Evolutionary conservation across 768 basidiomycete species (phyloP).

Genomic region (Termitomyces eurrhizus): DNA sequence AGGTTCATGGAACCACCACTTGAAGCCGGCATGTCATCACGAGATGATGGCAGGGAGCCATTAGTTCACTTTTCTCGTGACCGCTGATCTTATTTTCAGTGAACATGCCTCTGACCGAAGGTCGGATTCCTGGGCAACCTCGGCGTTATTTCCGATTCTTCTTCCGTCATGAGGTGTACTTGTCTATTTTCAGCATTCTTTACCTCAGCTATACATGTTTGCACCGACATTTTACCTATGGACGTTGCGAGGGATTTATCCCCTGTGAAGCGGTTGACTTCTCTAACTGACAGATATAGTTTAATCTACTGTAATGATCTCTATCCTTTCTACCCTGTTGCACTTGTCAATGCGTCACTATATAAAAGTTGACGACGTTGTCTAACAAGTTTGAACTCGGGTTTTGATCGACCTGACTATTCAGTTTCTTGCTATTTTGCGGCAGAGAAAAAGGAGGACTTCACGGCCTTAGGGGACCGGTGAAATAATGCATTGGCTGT

Average conservation of each 20-base stretch:
- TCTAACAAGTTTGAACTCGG: not conserved
- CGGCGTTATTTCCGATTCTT: constrained; percentile 6
- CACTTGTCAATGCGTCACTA: not conserved
- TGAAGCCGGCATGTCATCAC: constrained; percentile 23
- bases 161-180: constrained; percentile 1
- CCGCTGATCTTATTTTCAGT: constrained; percentile 15
- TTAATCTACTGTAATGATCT: constrained; percentile 4
- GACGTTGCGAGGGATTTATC: constrained; percentile 5
- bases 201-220: constrained; percentile 9
- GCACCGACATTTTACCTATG: constrained; percentile 5
- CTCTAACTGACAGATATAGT: not conserved
- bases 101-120: not conserved
- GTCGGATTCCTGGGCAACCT: constrained; percentile 11
- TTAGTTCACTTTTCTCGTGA: constrained; percentile 24
- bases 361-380: not conserved
- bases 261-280: not conserved
- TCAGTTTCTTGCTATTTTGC: not conserved
- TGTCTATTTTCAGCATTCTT: constrained; percentile 1
- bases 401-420: not conserved
- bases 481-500: not conserved
- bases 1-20: constrained; percentile 32
- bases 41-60: constrained; percentile 30
- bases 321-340: not conserved
- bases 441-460: not conserved
- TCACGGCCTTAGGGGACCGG: not conserved